Evolutionary conservation across 805 yeast genomes (phyloP).

Genomic region (Hanseniaspora taiwanica): DNA sequence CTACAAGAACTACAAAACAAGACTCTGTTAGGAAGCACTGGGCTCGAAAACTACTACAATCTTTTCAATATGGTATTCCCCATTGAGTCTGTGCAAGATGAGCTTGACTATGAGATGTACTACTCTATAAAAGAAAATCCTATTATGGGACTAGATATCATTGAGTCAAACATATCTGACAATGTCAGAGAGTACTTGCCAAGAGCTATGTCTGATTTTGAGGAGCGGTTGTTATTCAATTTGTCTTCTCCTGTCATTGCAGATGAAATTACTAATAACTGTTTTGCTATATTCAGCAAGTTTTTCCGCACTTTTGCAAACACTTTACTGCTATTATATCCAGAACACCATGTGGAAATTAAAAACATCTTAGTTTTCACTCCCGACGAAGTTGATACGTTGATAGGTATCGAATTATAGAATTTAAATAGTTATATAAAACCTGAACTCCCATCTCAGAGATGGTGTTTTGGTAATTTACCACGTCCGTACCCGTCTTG

Average conservation of each 20-base stretch:
- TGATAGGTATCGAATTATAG: slow-evolving; percentile 44
- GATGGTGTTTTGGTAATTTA: slow-evolving; percentile 38
- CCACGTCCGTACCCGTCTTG: slow-evolving; percentile 90
- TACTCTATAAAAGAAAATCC: slow-evolving; percentile 51
- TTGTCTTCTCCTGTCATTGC: slow-evolving; percentile 52
- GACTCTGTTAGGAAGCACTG: slow-evolving; percentile 36
- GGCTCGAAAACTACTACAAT: slow-evolving; percentile 46
- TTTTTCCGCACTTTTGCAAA: slow-evolving; percentile 27
- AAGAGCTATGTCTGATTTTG: slow-evolving; percentile 45
- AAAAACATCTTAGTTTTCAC: slow-evolving; percentile 16
- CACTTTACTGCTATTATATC: slow-evolving; percentile 23
- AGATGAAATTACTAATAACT: slow-evolving; percentile 37
- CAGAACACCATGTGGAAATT: slow-evolving; percentile 14
- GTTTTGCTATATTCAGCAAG: slow-evolving; percentile 35
- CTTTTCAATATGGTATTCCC: slow-evolving; percentile 63
- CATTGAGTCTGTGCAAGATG: slow-evolving; percentile 33
- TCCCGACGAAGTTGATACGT: slow-evolving; percentile 43
- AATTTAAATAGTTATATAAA: neutral
- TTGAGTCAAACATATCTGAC: slow-evolving; percentile 33
- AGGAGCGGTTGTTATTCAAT: slow-evolving; percentile 39
- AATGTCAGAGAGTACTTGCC: slow-evolving; percentile 34
- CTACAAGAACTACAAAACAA: slow-evolving; percentile 35
- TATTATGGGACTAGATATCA: slow-evolving; percentile 28
- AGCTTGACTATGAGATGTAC: slow-evolving; percentile 50
- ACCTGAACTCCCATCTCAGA: neutral